phyloP scores from a whole-genome alignment of 2,329 filamentous ascomycete genomes.

The Tothia fuscella region DNA sequence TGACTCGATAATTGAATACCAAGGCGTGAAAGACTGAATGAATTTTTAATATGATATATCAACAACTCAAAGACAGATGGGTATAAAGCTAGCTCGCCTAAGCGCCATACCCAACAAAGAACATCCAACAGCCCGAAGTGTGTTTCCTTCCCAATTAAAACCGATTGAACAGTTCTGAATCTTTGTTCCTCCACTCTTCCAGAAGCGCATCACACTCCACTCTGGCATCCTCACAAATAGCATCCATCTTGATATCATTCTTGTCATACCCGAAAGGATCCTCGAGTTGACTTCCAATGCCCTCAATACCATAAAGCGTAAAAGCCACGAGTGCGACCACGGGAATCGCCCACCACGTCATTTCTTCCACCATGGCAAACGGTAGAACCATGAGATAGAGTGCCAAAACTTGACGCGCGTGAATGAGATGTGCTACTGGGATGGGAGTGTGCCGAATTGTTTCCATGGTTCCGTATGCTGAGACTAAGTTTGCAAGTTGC shows the following conservation, averaged over 20 bases:
- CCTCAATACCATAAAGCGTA: slow-evolving; percentile 52
- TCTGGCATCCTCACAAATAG: slow-evolving; percentile 48
- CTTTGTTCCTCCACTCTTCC: slow-evolving; percentile 40
- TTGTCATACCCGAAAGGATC: slow-evolving; percentile 55
- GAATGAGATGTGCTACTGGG: slow-evolving; percentile 53
- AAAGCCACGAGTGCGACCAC: slow-evolving; percentile 50
- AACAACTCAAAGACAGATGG: no score
- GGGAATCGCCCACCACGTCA: slow-evolving; percentile 50
- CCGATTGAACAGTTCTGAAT: slow-evolving; percentile 3
- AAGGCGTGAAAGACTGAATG: no score
- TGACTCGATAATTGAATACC: no score
- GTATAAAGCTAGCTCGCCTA: no score
- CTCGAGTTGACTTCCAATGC: slow-evolving; percentile 51
- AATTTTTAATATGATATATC: no score
- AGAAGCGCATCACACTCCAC: slow-evolving; percentile 46
- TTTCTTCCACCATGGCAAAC: slow-evolving; percentile 51
- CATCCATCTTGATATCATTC: slow-evolving; percentile 58
- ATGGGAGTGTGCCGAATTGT: slow-evolving; percentile 53
- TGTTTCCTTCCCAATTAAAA: background rate
- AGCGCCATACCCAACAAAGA: no score
- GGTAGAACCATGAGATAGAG: slow-evolving; percentile 49
- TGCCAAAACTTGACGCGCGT: slow-evolving; percentile 51
- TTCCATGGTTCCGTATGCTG: slow-evolving; percentile 52
- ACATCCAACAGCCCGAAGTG: no score
- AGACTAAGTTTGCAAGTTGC: slow-evolving; percentile 44